Evolutionary conservation across 2,329 filamentous ascomycete genomes (phyloP), one percentile per base, ranked within the genome.

Genomic region (Colletotrichum scovillei): DNA sequence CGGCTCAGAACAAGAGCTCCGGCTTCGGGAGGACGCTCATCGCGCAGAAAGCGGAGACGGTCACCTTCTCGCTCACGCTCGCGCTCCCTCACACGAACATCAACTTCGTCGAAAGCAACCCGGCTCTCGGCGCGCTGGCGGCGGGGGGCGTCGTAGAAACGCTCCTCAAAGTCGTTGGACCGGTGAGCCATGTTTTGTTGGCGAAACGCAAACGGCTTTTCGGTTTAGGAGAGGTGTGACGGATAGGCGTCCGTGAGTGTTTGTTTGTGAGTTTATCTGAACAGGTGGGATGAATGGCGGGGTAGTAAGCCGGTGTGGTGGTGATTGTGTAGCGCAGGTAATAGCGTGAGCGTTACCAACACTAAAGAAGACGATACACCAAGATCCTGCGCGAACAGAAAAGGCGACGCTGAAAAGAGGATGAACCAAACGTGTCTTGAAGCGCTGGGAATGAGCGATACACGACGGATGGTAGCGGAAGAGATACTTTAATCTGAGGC

Each of bases 1-100:
- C 87, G 82, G 64, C 89, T 86, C 60, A 91, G 83, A 22, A 91
- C 88, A 77, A 91, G 80, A 49, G 86, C 84, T 3, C 88, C 88
- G 30, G 85, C 80, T 71, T 90, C 88, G 30, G 80, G 72, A 68
- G 87, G 84, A 32, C 75, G 79, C 53, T 89, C 87, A 2, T 89
- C 86, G 63, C 88, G 86, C 71, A 90, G 79, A 77, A 90, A 90
- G 55, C 86, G 84, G 68, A 82, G 74, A 35, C 76, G 74, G 65
- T 74, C 72, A 28, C 63, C 79, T 56, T 82, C 80, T n/a, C 80
- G 79, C n/a, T 86, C 84, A 57, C 82, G 80, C 67, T 86, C 85
- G 57, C 85, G 84, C 24, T 84, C 81, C 38, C 84, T 84, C 52
- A 86, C 80, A 67, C 83, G 83, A 62, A 87, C 81, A 55, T 83